Conservation (phyloP, 2,329 filamentous ascomycete species). For the Pseudogymnoascus verrucosus region DNA sequence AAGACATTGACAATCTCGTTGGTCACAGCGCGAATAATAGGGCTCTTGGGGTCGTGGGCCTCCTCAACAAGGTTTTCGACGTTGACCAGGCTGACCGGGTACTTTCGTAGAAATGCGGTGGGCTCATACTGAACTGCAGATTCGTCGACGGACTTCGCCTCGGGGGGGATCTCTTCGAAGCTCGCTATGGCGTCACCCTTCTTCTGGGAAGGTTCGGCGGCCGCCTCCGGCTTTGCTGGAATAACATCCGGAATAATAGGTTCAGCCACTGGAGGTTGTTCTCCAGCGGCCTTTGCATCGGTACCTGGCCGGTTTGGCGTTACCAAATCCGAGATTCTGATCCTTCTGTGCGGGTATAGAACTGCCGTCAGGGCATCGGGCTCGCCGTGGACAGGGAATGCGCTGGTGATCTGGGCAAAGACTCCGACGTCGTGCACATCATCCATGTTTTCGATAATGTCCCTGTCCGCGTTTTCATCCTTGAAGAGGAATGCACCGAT, state of each 20-base stretch:
- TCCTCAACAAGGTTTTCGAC: slow-evolving; percentile 90
- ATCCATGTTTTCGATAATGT: slow-evolving; percentile 80
- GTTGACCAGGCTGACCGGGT: slow-evolving; percentile 87
- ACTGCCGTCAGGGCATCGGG: slow-evolving; percentile 83
- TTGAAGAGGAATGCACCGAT: slow-evolving; percentile 96
- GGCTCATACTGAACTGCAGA: slow-evolving; percentile 63
- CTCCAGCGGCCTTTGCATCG: slow-evolving; percentile 36
- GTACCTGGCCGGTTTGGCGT: slow-evolving; percentile 43
- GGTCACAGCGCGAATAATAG: slow-evolving; percentile 81
- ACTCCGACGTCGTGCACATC: slow-evolving; percentile 96
- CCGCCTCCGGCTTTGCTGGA: slow-evolving; percentile 44
- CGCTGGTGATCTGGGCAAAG: slow-evolving; percentile 95
- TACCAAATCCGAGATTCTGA: slow-evolving; percentile 78
- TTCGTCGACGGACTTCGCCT: slow-evolving; percentile 45
- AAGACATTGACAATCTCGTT: slow-evolving; percentile 99
- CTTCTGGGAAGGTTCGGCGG: slow-evolving; percentile 49
- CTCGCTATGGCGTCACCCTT: slow-evolving; percentile 94
- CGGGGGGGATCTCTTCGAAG: slow-evolving; percentile 76
- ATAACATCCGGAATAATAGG: slow-evolving; percentile 48
- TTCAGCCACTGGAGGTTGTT: slow-evolving; percentile 34
- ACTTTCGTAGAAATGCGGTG: slow-evolving; percentile 84
- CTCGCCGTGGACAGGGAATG: slow-evolving; percentile 83
- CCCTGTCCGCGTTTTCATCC: slow-evolving; percentile 87
- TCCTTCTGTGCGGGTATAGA: slow-evolving; percentile 89
- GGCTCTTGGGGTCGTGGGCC: slow-evolving; percentile 81